These are phyloP conservation scores for Fraxinus latifolia DNA, from an alignment of 305 asterid genomes.

Conservation along the genomic window DNA sequence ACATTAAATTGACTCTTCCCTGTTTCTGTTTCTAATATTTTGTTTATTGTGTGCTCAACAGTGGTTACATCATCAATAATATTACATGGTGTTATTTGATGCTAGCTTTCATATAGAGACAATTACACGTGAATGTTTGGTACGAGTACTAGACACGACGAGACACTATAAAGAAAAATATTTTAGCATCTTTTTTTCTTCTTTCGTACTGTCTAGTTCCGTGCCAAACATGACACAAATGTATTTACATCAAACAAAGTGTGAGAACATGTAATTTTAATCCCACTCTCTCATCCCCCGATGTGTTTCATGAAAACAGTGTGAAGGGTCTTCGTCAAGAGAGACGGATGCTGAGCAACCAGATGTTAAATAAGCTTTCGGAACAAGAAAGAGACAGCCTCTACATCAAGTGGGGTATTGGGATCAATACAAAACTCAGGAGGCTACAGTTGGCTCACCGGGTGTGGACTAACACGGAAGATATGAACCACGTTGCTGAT, in stretches of 20 bases:
- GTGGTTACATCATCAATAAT: neutral
- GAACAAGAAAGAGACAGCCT: conserved; percentile 69
- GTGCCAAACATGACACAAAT: neutral
- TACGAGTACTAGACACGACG: neutral
- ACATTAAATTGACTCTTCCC: neutral
- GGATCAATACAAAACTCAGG: conserved; percentile 58
- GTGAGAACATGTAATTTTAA: neutral
- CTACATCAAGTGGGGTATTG: conserved; percentile 76
- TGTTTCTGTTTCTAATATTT: neutral
- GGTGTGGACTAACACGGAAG: conserved; percentile 63
- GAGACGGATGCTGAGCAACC: conserved; percentile 63
- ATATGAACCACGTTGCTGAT: conserved; percentile 62
- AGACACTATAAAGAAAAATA: neutral
- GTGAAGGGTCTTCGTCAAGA: conserved; percentile 63
- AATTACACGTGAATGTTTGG: neutral
- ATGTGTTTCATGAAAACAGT: conserved; percentile 38
- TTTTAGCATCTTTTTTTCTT: neutral
- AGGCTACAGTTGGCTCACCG: conserved; percentile 66
- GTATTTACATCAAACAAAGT: neutral
- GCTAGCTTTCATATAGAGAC: neutral
- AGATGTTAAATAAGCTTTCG: conserved; percentile 68
- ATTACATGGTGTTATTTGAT: neutral
- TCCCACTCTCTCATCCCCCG: neutral
- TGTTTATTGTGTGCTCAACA: neutral
- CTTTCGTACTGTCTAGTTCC: neutral